These are phyloP conservation scores for Aspergillus sojae DNA, from an alignment of 2,329 filamentous ascomycete genomes.

Conservation along the genomic window DNA sequence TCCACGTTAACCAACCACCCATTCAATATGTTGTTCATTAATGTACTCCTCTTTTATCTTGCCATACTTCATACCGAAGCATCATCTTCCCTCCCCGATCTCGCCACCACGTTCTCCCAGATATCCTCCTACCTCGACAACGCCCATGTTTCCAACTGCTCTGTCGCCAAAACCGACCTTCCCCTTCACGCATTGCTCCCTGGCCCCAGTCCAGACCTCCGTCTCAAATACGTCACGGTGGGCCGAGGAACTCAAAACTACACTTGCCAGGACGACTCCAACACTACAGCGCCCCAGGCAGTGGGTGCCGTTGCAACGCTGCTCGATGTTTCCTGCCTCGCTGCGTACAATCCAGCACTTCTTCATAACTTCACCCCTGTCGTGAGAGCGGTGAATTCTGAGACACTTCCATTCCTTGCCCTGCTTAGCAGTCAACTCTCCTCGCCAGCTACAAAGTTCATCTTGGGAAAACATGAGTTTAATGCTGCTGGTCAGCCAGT, in stretches of 20 bases:
- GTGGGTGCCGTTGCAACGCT: constrained; percentile 51
- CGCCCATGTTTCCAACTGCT: constrained; percentile 24
- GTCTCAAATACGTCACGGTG: constrained; percentile 48
- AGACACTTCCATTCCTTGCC: constrained; percentile 31
- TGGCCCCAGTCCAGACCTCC: constrained; percentile 17
- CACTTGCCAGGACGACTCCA: constrained; percentile 39
- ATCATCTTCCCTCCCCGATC: background rate
- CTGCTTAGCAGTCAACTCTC: constrained; percentile 19
- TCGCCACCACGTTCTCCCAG: background rate
- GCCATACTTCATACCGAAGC: background rate
- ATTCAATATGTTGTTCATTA: background rate
- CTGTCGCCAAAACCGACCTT: constrained; percentile 24
- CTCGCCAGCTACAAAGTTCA: constrained; percentile 21
- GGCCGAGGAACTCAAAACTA: constrained; percentile 57
- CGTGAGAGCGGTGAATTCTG: constrained; percentile 24
- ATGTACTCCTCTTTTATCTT: background rate
- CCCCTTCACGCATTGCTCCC: constrained; percentile 27
- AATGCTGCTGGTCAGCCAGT: constrained; percentile 27
- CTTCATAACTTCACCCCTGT: constrained; percentile 32
- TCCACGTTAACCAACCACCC: background rate
- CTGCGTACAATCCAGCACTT: constrained; percentile 26
- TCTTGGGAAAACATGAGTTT: constrained; percentile 44
- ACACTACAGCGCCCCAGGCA: constrained; percentile 35
- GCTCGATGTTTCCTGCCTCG: constrained; percentile 47
- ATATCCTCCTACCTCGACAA: constrained; percentile 1